Base-by-base conservation (phyloP, 495 filamentous ascomycete species). In the Penicillium taxi region DNA sequence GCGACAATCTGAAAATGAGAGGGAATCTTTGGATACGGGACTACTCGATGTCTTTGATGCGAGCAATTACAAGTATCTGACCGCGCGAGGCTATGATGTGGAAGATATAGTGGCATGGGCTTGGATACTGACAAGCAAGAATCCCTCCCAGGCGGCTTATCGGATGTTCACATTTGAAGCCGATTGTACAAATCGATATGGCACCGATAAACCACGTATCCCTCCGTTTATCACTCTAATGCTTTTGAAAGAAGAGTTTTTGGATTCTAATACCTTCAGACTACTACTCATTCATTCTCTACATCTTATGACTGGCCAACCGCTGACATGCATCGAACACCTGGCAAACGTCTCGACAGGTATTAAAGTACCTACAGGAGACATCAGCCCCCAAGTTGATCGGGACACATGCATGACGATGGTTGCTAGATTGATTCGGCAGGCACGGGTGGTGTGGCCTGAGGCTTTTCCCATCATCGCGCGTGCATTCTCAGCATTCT, bases 401-500 rank as follows among this genome's bases (percentile, higher is more conserved):
- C 34, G 45, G 12, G 58, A 41, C 13, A 60, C 50, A 22, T 59
- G 55, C 35, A 50, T 45, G 38, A 53, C 39, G 25, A 35, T 69
- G 45, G 44, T 74, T 6, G 51, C 71, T 20, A 73, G 78, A 9
- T 59, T 85, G 15, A 61, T 83, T 27, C 68, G 72, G 12, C 75
- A 78, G 58, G 68, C 77, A 5, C 70, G 77, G 11, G 47, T 52
- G 31, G 56, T 73, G 7, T 82, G 75, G 73, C 75, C 79, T 4
- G 52, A 66, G 32, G 66, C 72, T 2, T 56, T 74, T n/a, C 59
- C 69, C 20, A 55, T 47, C 20, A 72, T 81, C 27, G 52, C 60
- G 8, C 60, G 53, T 22, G 53, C 58, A 20, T 61, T 63, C 26
- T 47, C 61, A 17, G 52, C 50, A 7, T 67, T 59, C 40, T 26